Percentiles rank a stretch among this genome's conserved stretches.
Evolutionary conservation across 2,329 filamentous ascomycete species (phyloP).

Genomic region (Coniochaeta ligniaria): DNA sequence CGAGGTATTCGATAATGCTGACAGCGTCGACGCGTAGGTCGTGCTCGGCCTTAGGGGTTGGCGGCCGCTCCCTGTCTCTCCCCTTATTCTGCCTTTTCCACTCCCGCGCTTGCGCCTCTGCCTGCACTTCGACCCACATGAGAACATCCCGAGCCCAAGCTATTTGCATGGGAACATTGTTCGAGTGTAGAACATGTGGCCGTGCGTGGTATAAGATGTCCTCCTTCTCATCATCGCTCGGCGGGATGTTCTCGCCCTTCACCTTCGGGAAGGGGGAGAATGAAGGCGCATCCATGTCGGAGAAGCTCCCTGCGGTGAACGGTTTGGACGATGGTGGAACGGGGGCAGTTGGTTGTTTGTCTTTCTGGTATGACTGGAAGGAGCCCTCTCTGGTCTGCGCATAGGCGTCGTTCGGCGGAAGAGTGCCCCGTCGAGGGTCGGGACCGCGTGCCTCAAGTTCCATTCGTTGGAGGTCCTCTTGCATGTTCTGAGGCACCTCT

Average conservation of each 20-base stretch:
- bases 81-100: conserved; percentile 30
- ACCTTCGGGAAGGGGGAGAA: conserved; percentile 92
- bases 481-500: conserved; percentile 94
- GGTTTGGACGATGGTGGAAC: conserved; percentile 26
- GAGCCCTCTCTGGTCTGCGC: conserved; percentile 21
- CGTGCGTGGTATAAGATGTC: conserved; percentile 80
- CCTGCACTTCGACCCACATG: conserved; percentile 77
- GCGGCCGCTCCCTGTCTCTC: conserved; percentile 54
- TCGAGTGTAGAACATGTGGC: conserved; percentile 78
- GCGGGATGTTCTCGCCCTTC: conserved; percentile 80
- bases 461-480: conserved; percentile 85
- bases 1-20: conserved; percentile 85
- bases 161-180: conserved; percentile 92
- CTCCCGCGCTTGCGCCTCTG: conserved; percentile 68
- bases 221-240: conserved; percentile 91
- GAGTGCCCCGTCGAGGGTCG: conserved; percentile 24
- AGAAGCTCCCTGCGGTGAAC: conserved; percentile 10
- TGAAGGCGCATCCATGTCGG: conserved; percentile 57
- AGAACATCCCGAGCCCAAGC: conserved; percentile 94
- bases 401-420: neutral
- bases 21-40: conserved; percentile 82
- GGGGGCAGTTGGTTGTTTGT: conserved; percentile 4
- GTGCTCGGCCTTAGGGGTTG: conserved; percentile 82
- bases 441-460: conserved; percentile 67
- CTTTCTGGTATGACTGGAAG: conserved; percentile 29